These are phyloP conservation scores for Aspergillus carbonarius DNA, from an alignment of 2,329 filamentous ascomycete genomes.

Conservation along the genomic window DNA sequence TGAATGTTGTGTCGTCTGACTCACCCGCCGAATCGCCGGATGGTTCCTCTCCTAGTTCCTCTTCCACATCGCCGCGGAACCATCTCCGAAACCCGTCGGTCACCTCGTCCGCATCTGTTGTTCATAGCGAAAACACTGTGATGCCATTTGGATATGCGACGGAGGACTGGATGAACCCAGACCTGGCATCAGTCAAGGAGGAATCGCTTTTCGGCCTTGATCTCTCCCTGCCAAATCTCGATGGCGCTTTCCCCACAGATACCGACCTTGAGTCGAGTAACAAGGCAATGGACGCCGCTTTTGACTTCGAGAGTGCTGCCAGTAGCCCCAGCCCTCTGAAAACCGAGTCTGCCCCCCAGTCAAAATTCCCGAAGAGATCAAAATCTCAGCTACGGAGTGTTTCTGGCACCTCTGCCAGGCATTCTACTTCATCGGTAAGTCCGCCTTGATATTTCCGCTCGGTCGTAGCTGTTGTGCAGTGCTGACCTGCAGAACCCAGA, in stretches of 20 bases:
- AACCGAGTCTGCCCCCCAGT: constrained; percentile 23
- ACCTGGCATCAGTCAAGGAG: constrained; percentile 37
- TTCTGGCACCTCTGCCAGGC: constrained; percentile 22
- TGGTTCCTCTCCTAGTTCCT: constrained; percentile 45
- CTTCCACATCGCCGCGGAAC: constrained; percentile 42
- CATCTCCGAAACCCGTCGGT: constrained; percentile 43
- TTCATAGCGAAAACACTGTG: constrained; percentile 37
- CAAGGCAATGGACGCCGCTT: constrained; percentile 49
- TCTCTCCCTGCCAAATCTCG: constrained; percentile 34
- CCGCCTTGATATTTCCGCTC: neutral
- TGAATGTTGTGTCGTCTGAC: constrained; percentile 35
- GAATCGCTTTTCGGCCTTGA: constrained; percentile 43
- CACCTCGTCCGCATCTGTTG: constrained; percentile 41
- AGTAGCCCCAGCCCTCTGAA: constrained; percentile 47
- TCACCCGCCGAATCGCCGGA: constrained; percentile 48
- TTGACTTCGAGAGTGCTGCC: constrained; percentile 50
- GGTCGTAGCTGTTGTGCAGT: neutral
- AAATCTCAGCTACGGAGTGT: constrained; percentile 31
- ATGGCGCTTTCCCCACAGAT: constrained; percentile 31
- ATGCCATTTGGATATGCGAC: constrained; percentile 36
- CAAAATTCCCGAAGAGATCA: constrained; percentile 24
- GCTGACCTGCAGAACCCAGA: constrained; percentile 20
- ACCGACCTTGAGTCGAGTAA: constrained; percentile 47
- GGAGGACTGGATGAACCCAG: constrained; percentile 40
- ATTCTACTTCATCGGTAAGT: constrained; percentile 34